Evolutionary conservation across 768 basidiomycete species (phyloP), one percentile per base, ranked within the genome.

Genomic region (Kwoniella mangroviensis): DNA sequence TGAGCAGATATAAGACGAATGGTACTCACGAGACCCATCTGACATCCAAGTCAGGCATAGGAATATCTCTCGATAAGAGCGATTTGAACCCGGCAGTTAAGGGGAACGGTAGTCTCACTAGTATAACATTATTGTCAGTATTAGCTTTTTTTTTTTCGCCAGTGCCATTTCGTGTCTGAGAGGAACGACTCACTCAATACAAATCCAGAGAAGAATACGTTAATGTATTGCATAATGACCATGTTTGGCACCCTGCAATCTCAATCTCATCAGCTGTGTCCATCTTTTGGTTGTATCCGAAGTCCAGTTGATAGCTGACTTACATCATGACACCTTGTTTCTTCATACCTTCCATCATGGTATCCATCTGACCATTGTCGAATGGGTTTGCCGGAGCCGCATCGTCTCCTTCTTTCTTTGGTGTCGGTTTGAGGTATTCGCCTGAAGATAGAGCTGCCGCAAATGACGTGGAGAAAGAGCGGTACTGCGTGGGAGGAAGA

Each of bases 141-240:
- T 34, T 34, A 34, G 34, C 6, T 24, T 9, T 40, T 65, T 40
- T 65, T 40, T 1, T 55, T 2, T 19, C 24, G 19, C 15, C 41
- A 57, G 49, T 4, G 45, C 43, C 26, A 21, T 15, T 19, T 17
- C 24, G 10, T 49, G 45, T 19, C 9, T 10, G 6, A 54, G 65
- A 26, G 7, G n/a, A 15, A 24, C 55, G 45, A 89, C 95, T 83
- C 82, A 98, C 96, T 98, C 68, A 98, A 87, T 68, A 99, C 92
- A 82, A 98, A 98, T 34, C 97, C 97, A 79, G 96, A 92, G 85
- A 98, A 99, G 89, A 99, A 99, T 84, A 95, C 94, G 83, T 94
- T 98, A 85, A 99, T 98, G 92, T 96, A 98, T 62, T 94, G 95
- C 96, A 98, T 98, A 75, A 98, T 93, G 70, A 97, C 87, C 91